Percentiles rank a stretch among this genome's conserved stretches.
phyloP scores from a whole-genome alignment of 139 green algal genomes.

The Chlamydomonas eustigma region DNA sequence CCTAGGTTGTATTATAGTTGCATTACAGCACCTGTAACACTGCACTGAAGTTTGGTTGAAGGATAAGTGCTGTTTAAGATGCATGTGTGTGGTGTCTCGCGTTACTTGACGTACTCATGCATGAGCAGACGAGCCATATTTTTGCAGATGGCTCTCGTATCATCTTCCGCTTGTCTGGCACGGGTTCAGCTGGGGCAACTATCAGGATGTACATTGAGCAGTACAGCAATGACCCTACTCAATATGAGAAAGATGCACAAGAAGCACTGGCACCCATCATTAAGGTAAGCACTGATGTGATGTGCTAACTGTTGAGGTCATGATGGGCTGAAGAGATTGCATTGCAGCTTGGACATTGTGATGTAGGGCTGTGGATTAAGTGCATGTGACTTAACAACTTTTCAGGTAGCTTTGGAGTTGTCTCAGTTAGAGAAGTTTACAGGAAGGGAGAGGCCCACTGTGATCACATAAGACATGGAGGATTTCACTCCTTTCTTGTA shows the following conservation, averaged over 20 bases:
- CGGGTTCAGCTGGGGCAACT: constrained; percentile 87
- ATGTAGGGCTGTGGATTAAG: too few relatives aligned
- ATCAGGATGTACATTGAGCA: constrained; percentile 98
- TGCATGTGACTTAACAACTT: neutral
- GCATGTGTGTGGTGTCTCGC: too few relatives aligned
- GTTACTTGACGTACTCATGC: constrained; percentile 2
- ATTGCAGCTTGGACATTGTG: too few relatives aligned
- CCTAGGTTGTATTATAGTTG: too few relatives aligned
- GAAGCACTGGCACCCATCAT: constrained; percentile 48
- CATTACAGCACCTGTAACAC: too few relatives aligned
- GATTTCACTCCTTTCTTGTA: too few relatives aligned
- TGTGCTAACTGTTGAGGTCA: too few relatives aligned
- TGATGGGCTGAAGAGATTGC: too few relatives aligned
- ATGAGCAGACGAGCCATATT: neutral
- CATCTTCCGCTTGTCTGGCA: constrained; percentile 94
- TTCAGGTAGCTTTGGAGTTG: constrained; percentile 73
- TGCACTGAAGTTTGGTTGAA: too few relatives aligned
- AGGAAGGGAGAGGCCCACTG: constrained; percentile 91
- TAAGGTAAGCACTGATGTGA: constrained; percentile 48
- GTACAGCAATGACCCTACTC: constrained; percentile 78
- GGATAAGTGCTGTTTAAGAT: too few relatives aligned
- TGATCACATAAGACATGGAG: constrained; percentile 99
- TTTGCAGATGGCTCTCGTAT: constrained; percentile 85
- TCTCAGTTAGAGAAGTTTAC: constrained; percentile 89
- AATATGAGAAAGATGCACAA: constrained; percentile 80